Percentiles rank a stretch among this genome's conserved stretches.
Conservation (phyloP, 2,329 filamentous ascomycete genomes). For the Coniosporium tulheliwenetii region DNA sequence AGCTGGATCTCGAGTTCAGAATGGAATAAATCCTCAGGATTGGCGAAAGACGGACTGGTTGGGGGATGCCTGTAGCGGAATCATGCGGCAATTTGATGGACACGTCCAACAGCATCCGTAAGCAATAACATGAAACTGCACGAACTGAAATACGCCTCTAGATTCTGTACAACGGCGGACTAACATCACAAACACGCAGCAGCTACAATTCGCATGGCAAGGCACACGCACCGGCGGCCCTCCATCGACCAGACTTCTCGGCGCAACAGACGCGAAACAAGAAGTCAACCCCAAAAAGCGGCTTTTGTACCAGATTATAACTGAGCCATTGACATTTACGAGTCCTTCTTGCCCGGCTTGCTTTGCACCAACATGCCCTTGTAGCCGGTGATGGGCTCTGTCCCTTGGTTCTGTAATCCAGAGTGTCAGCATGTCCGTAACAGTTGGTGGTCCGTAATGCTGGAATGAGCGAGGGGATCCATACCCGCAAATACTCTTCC, state of each 20-base stretch:
- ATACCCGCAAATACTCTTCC: constrained; percentile 87
- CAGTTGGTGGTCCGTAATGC: neutral
- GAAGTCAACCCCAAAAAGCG: neutral
- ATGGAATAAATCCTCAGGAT: too few relatives aligned
- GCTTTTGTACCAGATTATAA: neutral
- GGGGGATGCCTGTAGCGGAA: too few relatives aligned
- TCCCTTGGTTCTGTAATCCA: constrained; percentile 52
- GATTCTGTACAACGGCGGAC: neutral
- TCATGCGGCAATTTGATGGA: too few relatives aligned
- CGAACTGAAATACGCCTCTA: neutral
- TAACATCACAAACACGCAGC: neutral
- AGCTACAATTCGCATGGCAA: neutral
- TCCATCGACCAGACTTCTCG: neutral
- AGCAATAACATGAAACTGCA: too few relatives aligned
- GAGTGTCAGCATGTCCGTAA: constrained; percentile 1
- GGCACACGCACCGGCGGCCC: neutral
- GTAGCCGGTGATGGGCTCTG: constrained; percentile 83
- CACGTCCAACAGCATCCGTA: too few relatives aligned
- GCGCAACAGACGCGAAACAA: neutral
- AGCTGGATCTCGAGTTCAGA: too few relatives aligned
- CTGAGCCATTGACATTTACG: neutral
- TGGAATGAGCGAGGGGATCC: constrained; percentile 14
- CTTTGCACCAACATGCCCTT: constrained; percentile 62
- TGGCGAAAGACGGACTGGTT: too few relatives aligned
- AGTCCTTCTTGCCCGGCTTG: constrained; percentile 9